Percentiles rank a stretch among this genome's conserved stretches.
These are phyloP conservation scores for Leccinum colubrinum DNA, from an alignment of 1,284 basidiomycete species.

Conservation along the genomic window DNA sequence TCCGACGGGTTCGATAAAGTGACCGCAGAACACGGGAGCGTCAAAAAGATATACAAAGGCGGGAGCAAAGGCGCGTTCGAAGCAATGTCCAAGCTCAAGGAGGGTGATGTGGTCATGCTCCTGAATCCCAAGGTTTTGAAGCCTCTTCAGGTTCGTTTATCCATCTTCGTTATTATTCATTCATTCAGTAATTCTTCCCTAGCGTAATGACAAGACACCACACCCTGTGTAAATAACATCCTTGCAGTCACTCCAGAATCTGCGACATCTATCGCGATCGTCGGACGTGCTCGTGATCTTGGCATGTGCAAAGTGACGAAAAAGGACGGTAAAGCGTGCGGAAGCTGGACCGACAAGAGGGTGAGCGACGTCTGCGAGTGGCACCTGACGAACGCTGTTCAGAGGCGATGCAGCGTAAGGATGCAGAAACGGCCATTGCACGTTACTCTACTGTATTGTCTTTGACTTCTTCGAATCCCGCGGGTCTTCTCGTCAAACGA, in stretches of 20 bases:
- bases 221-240: slow-evolving; percentile 71
- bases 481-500: no score
- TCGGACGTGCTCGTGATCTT: slow-evolving; percentile 86
- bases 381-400: slow-evolving; percentile 82
- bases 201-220: no score
- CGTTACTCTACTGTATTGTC: no score
- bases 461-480: no score
- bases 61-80: slow-evolving; percentile 94
- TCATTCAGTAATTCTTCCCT: neutral
- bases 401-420: slow-evolving; percentile 37
- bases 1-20: slow-evolving; percentile 67
- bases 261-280: slow-evolving; percentile 74
- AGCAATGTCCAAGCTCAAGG: slow-evolving; percentile 76
- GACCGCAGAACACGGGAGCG: slow-evolving; percentile 45
- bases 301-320: slow-evolving; percentile 78
- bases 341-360: slow-evolving; percentile 85
- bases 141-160: slow-evolving; percentile 68
- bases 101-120: slow-evolving; percentile 88
- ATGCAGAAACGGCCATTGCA: no score
- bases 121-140: slow-evolving; percentile 87
- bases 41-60: slow-evolving; percentile 73
- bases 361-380: slow-evolving; percentile 86
- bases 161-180: neutral
- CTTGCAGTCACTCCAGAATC: slow-evolving; percentile 87
- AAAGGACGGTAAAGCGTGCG: slow-evolving; percentile 80